phyloP scores from a whole-genome alignment of 2,329 filamentous ascomycete species.

The Alternaria alternata region DNA sequence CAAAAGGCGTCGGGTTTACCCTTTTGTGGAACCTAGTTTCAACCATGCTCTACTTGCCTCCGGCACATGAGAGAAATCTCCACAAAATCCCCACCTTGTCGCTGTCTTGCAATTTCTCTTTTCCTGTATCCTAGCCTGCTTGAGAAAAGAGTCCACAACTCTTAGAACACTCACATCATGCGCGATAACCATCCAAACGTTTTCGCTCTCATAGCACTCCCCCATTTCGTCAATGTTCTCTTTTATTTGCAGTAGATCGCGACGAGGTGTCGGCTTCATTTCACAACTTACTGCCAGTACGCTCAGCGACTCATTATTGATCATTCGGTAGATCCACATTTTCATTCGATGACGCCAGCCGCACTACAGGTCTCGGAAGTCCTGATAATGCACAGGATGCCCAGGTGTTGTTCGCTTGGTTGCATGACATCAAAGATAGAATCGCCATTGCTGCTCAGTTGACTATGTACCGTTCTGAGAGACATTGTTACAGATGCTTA shows the following conservation, averaged over 20 bases:
- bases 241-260: background rate
- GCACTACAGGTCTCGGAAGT: too few relatives aligned
- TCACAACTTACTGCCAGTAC: rapidly evolving
- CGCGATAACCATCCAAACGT: background rate
- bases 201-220: background rate
- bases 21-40: too few relatives aligned
- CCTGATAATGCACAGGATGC: too few relatives aligned
- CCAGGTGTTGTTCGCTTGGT: background rate
- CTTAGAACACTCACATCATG: background rate
- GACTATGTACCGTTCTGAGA: too few relatives aligned
- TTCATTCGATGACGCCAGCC: too few relatives aligned
- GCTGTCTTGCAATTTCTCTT: background rate
- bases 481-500: background rate
- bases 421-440: background rate
- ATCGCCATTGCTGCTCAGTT: too few relatives aligned
- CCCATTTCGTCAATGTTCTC: background rate
- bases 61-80: rapidly evolving
- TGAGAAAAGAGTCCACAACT: too few relatives aligned
- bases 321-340: too few relatives aligned
- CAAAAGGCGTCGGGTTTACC: too few relatives aligned
- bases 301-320: too few relatives aligned
- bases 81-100: background rate
- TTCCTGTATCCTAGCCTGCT: background rate
- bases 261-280: too few relatives aligned
- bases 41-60: background rate